These are phyloP conservation scores for Rusavskia elegans DNA, from an alignment of 495 filamentous ascomycete genomes.

Conservation along the genomic window DNA sequence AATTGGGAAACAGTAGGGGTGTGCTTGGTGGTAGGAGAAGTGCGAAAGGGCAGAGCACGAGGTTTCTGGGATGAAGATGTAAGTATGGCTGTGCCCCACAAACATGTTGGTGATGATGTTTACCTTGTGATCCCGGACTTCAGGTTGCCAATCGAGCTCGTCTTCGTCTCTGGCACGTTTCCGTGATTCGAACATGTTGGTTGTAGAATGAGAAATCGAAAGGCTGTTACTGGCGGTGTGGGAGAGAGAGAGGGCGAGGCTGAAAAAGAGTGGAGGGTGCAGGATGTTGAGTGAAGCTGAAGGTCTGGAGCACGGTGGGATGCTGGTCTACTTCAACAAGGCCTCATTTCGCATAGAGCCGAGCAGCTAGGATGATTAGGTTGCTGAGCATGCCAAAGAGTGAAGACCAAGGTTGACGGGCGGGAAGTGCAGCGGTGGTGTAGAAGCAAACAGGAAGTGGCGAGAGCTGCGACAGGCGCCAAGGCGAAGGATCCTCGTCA, in stretches of 20 bases:
- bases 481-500: neutral
- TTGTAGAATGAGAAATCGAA: neutral
- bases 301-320: neutral
- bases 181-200: conserved; percentile 6
- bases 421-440: neutral
- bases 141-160: conserved; percentile 7
- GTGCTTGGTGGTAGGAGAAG: conserved; percentile 14
- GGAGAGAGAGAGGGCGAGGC: neutral
- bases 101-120: neutral
- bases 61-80: conserved; percentile 14
- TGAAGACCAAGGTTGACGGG: neutral
- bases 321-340: neutral
- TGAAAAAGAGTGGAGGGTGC: neutral
- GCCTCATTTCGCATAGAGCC: conserved; percentile 6
- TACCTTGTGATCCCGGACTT: conserved; percentile 7
- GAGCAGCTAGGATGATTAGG: neutral
- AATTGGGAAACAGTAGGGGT: neutral
- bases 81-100: neutral
- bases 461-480: neutral
- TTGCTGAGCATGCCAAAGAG: neutral
- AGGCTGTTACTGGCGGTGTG: neutral
- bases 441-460: neutral
- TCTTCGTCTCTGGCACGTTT: conserved; percentile 13
- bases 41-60: conserved; percentile 21
- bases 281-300: neutral